These are phyloP conservation scores for Penicillium chermesinum DNA, from an alignment of 495 filamentous ascomycete species.

Conservation along the genomic window DNA sequence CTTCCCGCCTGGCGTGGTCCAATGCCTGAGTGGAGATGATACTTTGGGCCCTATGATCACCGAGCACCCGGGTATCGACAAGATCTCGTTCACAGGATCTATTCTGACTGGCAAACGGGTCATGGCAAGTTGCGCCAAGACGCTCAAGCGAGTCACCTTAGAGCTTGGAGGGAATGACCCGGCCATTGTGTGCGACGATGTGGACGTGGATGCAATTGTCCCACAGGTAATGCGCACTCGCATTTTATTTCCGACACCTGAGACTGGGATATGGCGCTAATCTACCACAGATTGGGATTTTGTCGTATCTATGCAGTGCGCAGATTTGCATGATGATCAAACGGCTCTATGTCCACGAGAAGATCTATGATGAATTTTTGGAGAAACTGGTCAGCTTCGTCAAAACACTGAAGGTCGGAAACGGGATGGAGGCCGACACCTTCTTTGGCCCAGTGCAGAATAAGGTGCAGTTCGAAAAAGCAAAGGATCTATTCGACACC, in stretches of 20 bases:
- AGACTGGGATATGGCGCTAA: background rate
- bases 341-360: slow-evolving; percentile 64
- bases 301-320: slow-evolving; percentile 53
- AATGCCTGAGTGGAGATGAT: slow-evolving; percentile 62
- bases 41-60: slow-evolving; percentile 56
- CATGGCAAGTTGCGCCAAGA: slow-evolving; percentile 54
- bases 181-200: slow-evolving; percentile 59
- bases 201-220: slow-evolving; percentile 56
- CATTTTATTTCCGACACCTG: background rate
- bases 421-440: slow-evolving; percentile 36
- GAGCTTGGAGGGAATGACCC: slow-evolving; percentile 68
- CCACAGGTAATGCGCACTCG: slow-evolving; percentile 36
- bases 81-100: slow-evolving; percentile 68
- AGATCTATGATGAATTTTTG: slow-evolving; percentile 59
- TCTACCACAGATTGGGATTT: slow-evolving; percentile 19
- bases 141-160: slow-evolving; percentile 56
- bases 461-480: slow-evolving; percentile 50
- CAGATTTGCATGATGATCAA: slow-evolving; percentile 58
- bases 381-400: slow-evolving; percentile 50
- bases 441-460: slow-evolving; percentile 59
- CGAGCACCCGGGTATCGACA: slow-evolving; percentile 55
- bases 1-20: slow-evolving; percentile 63
- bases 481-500: slow-evolving; percentile 45
- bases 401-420: slow-evolving; percentile 44
- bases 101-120: slow-evolving; percentile 59